Conservation (phyloP, 306 rosid species). For the Acmispon strigosus region DNA sequence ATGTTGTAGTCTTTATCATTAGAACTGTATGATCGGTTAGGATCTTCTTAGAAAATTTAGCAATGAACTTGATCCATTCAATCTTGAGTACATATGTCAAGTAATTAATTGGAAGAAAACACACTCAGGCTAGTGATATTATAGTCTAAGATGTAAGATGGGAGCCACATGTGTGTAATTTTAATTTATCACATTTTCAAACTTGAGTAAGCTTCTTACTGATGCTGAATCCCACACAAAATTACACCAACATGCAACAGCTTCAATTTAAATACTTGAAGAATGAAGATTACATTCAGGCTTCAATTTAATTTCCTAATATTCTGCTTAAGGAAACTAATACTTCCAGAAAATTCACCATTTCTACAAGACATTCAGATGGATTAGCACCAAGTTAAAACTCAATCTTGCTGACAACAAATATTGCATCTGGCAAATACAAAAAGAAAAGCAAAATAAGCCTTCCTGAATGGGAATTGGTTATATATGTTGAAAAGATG, state of each 20-base stretch:
- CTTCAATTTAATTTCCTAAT: neutral
- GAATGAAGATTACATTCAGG: neutral
- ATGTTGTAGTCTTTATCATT: too few relatives aligned
- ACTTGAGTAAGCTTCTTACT: neutral
- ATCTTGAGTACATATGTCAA: conserved; percentile 31
- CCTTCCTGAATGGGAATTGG: neutral
- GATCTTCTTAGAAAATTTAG: too few relatives aligned
- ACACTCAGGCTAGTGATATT: neutral
- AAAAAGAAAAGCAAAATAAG: neutral
- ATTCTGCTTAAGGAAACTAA: neutral
- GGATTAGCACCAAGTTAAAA: neutral
- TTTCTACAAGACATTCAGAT: neutral
- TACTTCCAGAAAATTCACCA: neutral
- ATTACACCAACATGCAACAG: neutral
- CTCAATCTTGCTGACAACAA: neutral
- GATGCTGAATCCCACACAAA: conserved; percentile 6
- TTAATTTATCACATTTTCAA: conserved; percentile 1
- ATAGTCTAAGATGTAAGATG: neutral
- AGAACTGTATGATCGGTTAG: too few relatives aligned
- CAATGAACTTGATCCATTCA: conserved; percentile 89
- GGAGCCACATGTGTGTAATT: neutral
- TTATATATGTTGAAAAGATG: neutral
- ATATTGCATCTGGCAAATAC: neutral
- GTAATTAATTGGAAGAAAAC: neutral
- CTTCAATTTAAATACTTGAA: neutral